Base-by-base conservation (phyloP, 257 asterid species). In the Paraleonurus japonicus region DNA sequence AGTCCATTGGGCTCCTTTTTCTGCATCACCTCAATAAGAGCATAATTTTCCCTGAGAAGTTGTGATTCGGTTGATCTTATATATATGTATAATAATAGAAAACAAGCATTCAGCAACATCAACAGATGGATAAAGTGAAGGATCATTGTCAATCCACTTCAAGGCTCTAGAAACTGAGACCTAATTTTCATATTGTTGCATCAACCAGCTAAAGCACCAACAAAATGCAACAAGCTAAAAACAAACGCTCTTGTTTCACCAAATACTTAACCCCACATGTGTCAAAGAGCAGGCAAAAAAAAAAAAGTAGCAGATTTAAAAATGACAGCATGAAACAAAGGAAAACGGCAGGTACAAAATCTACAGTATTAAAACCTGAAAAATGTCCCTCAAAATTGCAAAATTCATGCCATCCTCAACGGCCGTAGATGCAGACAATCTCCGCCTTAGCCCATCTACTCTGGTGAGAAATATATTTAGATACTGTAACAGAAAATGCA, bases 401-500 rank as follows among this genome's bases (percentile, higher is more conserved):
- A 72, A 88, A 66, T 85, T 80, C 75, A 81, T 32, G 73, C 60
- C 81, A 58, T 80, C 85, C 62, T 82, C 90, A 66, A 32, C 81
- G 70, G 81, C 79, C 33, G 77, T 71, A 65, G 87, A 78, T 75
- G 72, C 76, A 73, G 92, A 92, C 26, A 85, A 47, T 77, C 89
- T 88, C 84, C 99, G 81, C 84, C 99, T 91, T 80, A 95, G 80
- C 67, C 93, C 96, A 82, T 89, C 96, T 43, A 89, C 92, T 83
- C 99, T 89, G 0, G 99, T 92, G 79, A 92, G 97, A 79, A 81
- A 91, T 71, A 89, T 70, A 72, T 95, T 92, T 43, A 92, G 84
- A 82, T 95, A 95, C 99, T 95, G 97, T 69, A 84, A 83, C 64
- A 85, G 65, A 77, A 78, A 72, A 47, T 63, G 57, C 43, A 58